Base-by-base conservation (phyloP, 2,329 filamentous ascomycete genomes). In the Calonectria fujianensis region DNA sequence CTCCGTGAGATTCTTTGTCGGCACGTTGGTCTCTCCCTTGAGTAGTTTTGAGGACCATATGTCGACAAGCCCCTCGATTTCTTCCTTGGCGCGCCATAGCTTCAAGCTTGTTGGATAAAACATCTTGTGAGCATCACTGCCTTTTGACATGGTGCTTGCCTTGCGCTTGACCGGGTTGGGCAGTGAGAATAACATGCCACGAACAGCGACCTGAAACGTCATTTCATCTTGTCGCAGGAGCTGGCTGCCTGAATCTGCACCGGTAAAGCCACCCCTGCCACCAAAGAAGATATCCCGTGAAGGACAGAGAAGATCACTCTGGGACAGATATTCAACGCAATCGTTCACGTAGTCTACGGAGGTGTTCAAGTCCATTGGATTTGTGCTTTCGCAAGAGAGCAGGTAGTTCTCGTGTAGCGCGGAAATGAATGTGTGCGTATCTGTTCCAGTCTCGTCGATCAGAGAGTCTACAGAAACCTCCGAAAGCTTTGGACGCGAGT, bases 401-500 rank as follows among this genome's bases (percentile, higher is more conserved):
- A 94, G 90, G 79, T 98, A 98, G 82, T 99, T 99, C 82, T 99
- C 97, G 82, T 98, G 96, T 0, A 98, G 87, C 4, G 96, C 95
- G 6, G 95, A 94, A 64, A 98, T 91, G 81, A 98, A 98, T 0
- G 96, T 98, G 72, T 94, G 92, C 0, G 94, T 95, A 81, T 99
- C 97, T 0, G 97, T 98, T 1, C 97, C 97, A 0, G 94, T 96
- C 86, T 98, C 96, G 80, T 98, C 95, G 31, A 98, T 93, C n/a
- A 99, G 89, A 1, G 91, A 89, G 77, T 98, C 94, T 9, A 94
- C 90, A 9, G 88, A 87, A 1, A 96, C 93, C 75, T 94, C 89
- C 0, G 93, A 93, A 45, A 87, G 86, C 78, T 91, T 93, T 0
- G 90, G 91, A 7, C 93, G 88, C 8, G 90, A 88, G 76, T 89